phyloP scores from a whole-genome alignment of 306 rosid genomes.

The Mucuna pruriens region DNA sequence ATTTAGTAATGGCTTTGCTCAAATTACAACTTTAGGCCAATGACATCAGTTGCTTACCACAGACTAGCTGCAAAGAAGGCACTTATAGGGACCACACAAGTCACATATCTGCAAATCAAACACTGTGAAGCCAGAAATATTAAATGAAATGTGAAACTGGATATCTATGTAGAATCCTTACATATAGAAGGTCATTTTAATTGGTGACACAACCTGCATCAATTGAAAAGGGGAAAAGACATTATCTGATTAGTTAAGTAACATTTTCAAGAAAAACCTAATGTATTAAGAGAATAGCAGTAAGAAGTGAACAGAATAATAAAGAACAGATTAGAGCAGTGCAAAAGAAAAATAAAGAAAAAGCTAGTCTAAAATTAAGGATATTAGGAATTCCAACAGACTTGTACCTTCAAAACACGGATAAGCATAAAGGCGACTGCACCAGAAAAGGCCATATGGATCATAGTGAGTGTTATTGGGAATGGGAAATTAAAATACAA shows the following conservation, averaged over 20 bases:
- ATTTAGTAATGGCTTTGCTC: not conserved
- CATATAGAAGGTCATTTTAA: conserved; percentile 94
- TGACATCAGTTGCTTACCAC: conserved; percentile 69
- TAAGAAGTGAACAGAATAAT: conserved; percentile 30
- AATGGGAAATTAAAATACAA: conserved; percentile 64
- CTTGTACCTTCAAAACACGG: conserved; percentile 60
- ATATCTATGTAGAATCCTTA: conserved; percentile 52
- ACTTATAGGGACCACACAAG: conserved; percentile 93
- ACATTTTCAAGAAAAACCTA: conserved; percentile 17
- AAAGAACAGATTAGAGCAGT: not conserved
- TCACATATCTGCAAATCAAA: conserved; percentile 78
- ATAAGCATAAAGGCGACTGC: conserved; percentile 56
- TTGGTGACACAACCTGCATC: conserved; percentile 94
- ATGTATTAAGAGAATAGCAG: conserved; percentile 19
- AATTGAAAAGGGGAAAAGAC: conserved; percentile 13
- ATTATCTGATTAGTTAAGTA: conserved; percentile 14
- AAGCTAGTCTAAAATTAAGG: conserved; percentile 14
- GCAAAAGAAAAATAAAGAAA: not conserved
- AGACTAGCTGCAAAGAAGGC: conserved; percentile 99
- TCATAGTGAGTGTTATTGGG: conserved; percentile 70
- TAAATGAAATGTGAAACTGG: conserved; percentile 30
- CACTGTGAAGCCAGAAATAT: conserved; percentile 39
- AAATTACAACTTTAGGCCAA: conserved; percentile 30
- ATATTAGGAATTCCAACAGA: conserved; percentile 38
- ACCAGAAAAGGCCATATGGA: conserved; percentile 72